Conservation (phyloP, 1,139 yeast genomes). For the Candida glucosophila region DNA sequence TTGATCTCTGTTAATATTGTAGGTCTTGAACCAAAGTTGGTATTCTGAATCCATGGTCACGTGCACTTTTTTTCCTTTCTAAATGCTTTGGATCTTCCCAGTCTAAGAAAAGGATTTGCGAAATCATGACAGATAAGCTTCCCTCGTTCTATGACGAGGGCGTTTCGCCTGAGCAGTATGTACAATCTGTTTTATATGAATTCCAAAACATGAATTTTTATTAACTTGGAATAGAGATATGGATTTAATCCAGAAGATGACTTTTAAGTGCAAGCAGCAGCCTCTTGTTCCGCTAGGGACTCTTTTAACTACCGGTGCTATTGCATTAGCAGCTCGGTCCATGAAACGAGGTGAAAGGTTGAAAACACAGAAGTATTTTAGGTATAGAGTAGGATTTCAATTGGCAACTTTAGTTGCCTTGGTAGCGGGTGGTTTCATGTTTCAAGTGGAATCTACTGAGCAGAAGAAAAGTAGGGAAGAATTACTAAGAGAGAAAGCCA, state of each 20-base stretch:
- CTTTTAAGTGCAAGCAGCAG: slow-evolving; percentile 50
- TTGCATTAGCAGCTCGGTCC: slow-evolving; percentile 68
- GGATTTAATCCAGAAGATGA: slow-evolving; percentile 23
- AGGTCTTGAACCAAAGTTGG: too few species aligned
- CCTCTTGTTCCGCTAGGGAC: slow-evolving; percentile 80
- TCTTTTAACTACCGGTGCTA: slow-evolving; percentile 72
- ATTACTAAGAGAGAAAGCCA: slow-evolving; percentile 63
- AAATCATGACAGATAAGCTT: too few species aligned
- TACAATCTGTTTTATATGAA: too few species aligned
- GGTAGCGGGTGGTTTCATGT: slow-evolving; percentile 67
- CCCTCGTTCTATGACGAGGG: too few species aligned
- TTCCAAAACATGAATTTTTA: too few species aligned
- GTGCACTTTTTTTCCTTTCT: too few species aligned
- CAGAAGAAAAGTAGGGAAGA: slow-evolving; percentile 51
- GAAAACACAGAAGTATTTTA: slow-evolving; percentile 77
- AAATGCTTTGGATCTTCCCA: too few species aligned
- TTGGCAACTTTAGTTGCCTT: slow-evolving; percentile 74
- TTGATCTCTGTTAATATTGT: too few species aligned
- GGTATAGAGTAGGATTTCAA: slow-evolving; percentile 85
- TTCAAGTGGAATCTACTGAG: slow-evolving; percentile 35
- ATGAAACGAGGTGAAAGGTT: slow-evolving; percentile 63
- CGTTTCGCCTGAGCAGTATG: too few species aligned
- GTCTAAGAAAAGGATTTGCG: too few species aligned
- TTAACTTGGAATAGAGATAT: slow-evolving; percentile 20
- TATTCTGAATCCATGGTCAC: too few species aligned